Percentiles rank a stretch among this genome's conserved stretches.
phyloP scores from a whole-genome alignment of 2,329 filamentous ascomycete species.

The Cladophialophora psammophila region DNA sequence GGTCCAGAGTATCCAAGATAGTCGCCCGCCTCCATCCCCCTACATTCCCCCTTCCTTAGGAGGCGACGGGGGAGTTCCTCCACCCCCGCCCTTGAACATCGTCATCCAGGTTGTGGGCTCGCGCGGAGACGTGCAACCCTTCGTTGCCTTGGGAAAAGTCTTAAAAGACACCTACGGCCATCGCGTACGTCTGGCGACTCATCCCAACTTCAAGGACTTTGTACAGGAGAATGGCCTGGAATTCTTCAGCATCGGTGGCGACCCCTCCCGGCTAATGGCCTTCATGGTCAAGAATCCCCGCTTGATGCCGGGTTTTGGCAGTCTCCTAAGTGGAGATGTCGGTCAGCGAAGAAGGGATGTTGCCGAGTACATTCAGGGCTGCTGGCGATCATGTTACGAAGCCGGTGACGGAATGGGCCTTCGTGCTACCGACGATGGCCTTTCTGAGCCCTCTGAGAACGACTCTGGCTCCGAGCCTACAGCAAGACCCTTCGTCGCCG shows the following conservation, averaged over 20 bases:
- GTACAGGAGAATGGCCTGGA: conserved; percentile 75
- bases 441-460: conserved; percentile 14
- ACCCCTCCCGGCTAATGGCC: conserved; percentile 78
- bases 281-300: conserved; percentile 93
- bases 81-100: conserved; percentile 71
- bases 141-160: conserved; percentile 72
- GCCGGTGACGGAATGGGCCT: conserved; percentile 62
- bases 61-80: conserved; percentile 57
- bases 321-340: conserved; percentile 78
- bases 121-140: conserved; percentile 77
- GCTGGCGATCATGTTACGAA: conserved; percentile 75
- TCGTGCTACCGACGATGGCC: conserved; percentile 48
- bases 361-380: conserved; percentile 74
- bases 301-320: conserved; percentile 79
- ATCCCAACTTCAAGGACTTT: conserved; percentile 71
- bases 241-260: conserved; percentile 78
- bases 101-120: conserved; percentile 79
- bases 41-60: conserved; percentile 71
- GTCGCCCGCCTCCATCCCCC: conserved; percentile 26
- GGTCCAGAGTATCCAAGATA: conserved; percentile 45
- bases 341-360: conserved; percentile 78
- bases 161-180: conserved; percentile 72
- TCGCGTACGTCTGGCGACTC: conserved; percentile 76
- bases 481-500: conserved; percentile 76
- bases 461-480: conserved; percentile 34